Conservation (phyloP, 352 stramenopile species). For the Aphanomyces astaci region DNA sequence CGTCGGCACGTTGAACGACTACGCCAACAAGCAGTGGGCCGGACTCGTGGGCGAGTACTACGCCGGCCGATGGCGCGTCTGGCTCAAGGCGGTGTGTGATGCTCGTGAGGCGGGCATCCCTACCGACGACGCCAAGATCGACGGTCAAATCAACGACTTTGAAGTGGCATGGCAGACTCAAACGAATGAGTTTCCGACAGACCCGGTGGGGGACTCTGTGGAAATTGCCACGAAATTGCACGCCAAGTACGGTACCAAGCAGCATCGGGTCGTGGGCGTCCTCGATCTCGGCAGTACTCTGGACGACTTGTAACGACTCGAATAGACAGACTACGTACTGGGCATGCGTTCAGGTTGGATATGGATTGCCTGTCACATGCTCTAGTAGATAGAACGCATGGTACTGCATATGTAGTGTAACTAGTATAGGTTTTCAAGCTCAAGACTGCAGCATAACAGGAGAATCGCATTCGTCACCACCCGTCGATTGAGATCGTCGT, state of each 20-base stretch:
- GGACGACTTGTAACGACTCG: neutral
- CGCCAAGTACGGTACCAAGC: constrained; percentile 11
- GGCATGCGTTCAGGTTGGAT: no score
- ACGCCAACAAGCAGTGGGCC: constrained; percentile 69
- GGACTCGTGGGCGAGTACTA: constrained; percentile 63
- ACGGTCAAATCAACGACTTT: constrained; percentile 41
- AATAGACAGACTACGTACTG: no score
- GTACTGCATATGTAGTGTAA: no score
- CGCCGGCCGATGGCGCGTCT: constrained; percentile 57
- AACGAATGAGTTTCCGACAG: neutral
- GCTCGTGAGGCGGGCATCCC: constrained; percentile 45
- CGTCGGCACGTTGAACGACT: constrained; percentile 53
- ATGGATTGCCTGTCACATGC: no score
- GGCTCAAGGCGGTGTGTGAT: constrained; percentile 56
- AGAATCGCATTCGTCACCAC: no score
- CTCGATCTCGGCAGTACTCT: neutral
- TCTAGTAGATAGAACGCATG: no score
- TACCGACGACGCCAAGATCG: constrained; percentile 41
- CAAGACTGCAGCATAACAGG: no score
- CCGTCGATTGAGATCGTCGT: no score
- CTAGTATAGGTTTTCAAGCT: no score
- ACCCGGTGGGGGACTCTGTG: neutral
- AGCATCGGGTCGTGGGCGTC: neutral
- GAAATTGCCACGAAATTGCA: neutral
- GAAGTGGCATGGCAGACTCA: constrained; percentile 67